Evolutionary conservation across 225 moss, liverwort and hornwort species (phyloP).

Genomic region (Marchantia paleacea): DNA sequence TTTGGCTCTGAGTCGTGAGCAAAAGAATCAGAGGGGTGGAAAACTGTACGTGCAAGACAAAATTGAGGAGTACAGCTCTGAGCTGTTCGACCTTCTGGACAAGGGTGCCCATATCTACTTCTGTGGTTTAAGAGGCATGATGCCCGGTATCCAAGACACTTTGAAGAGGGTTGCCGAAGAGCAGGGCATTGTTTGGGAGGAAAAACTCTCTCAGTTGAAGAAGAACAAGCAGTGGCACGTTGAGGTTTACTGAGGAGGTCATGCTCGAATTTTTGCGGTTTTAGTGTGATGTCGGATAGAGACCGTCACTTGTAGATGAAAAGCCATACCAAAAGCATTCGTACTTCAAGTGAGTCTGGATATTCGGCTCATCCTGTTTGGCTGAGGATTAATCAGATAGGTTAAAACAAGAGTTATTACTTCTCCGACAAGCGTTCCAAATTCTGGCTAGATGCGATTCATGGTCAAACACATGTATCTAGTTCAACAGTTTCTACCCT

Average conservation of each 20-base stretch:
- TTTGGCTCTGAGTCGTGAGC: conserved; percentile 84
- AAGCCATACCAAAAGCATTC: background rate
- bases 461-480: background rate
- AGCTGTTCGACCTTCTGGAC: conserved; percentile 72
- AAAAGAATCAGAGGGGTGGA: conserved; percentile 62
- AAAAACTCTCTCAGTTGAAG: conserved; percentile 66
- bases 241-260: conserved; percentile 72
- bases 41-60: conserved; percentile 99
- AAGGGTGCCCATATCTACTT: conserved; percentile 98
- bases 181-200: conserved; percentile 77
- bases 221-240: conserved; percentile 99
- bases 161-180: conserved; percentile 75
- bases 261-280: background rate
- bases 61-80: conserved; percentile 89
- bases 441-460: no score
- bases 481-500: background rate
- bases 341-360: background rate
- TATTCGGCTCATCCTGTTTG: background rate
- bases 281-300: background rate
- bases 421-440: background rate
- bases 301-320: background rate
- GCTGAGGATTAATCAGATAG: background rate
- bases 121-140: conserved; percentile 93
- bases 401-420: background rate
- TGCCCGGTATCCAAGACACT: conserved; percentile 96